Evolutionary conservation across 1,139 yeast genomes (phyloP), one percentile per base, ranked within the genome.

Genomic region (Ogataea hybrid): DNA sequence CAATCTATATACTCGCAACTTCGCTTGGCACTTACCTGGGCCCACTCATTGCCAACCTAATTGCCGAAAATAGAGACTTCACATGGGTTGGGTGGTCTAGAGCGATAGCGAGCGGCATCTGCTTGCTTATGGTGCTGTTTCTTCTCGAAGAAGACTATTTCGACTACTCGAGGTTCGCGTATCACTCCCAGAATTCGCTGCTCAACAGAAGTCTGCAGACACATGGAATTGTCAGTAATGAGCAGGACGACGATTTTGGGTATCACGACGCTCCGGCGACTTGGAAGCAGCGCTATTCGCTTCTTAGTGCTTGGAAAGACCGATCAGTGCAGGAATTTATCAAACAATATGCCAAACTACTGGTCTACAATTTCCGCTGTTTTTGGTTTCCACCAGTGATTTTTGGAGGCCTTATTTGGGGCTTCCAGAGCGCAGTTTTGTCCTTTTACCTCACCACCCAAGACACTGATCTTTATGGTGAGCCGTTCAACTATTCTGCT

Each of bases 121-220:
- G 80, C 8, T 62, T 81, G 16, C 60, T 85, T 23, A 69, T 82
- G 12, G 64, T 81, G 35, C 41, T 81, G 5, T 73, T 85, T 46
- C 67, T 73, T 9, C 73, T 86, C 48, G 95, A 87, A 59, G 95
- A 87, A 57, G 83, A 94, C 2, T 75, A 72, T 30, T 86, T 84
- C 53, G 88, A 85, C 54, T 73, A 94, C 53, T 56, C 69, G n/a
- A 59, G 58, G 32, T 71, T 66, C 42, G 53, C 56, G 28, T 41
- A 61, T 32, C 84, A 79, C 44, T 61, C 63, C 33, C 63, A 64
- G 9, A 56, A 56, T 32, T 14, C 51, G 1, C 30, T 49, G 6
- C 34, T 57, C 10, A 51, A 50, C 32, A 38, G 43, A 17, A 51
- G 58, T 25, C 43, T 57, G 22, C 22, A 49, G 18, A 51, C 51